phyloP scores from a whole-genome alignment of 2,329 filamentous ascomycete species.

The Penicillium sp. region DNA sequence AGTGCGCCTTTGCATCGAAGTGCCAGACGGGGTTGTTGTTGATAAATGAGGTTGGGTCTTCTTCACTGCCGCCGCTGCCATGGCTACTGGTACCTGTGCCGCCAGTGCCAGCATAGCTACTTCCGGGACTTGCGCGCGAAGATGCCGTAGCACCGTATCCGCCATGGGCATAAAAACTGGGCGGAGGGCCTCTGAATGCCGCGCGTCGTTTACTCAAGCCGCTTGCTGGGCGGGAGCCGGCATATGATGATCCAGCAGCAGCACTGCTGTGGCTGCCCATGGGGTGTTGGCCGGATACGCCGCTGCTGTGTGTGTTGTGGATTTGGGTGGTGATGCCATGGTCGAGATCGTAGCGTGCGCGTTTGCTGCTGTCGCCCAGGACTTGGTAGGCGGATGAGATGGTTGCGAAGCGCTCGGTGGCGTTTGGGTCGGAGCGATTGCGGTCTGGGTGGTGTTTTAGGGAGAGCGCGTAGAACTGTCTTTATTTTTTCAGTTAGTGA shows the following conservation, averaged over 20 bases:
- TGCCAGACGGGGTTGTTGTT: slow-evolving; percentile 60
- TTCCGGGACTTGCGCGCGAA: slow-evolving; percentile 2
- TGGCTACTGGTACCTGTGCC: background rate
- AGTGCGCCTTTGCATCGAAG: slow-evolving; percentile 72
- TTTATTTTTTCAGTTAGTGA: slow-evolving; percentile 17
- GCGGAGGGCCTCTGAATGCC: slow-evolving; percentile 79
- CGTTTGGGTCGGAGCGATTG: slow-evolving; percentile 70
- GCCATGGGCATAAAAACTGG: slow-evolving; percentile 78
- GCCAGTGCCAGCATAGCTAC: slow-evolving; percentile 1
- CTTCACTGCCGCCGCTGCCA: slow-evolving; percentile 8
- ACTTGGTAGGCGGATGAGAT: slow-evolving; percentile 80
- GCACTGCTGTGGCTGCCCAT: slow-evolving; percentile 55
- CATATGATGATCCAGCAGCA: slow-evolving; percentile 44
- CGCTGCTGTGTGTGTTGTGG: slow-evolving; percentile 26
- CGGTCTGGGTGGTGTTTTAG: slow-evolving; percentile 90
- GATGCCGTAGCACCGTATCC: slow-evolving; percentile 62
- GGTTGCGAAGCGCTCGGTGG: slow-evolving; percentile 71
- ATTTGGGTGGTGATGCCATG: slow-evolving; percentile 35
- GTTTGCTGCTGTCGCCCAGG: slow-evolving; percentile 69
- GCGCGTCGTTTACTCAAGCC: slow-evolving; percentile 74
- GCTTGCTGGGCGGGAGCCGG: slow-evolving; percentile 65
- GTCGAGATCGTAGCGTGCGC: slow-evolving; percentile 72
- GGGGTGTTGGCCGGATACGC: slow-evolving; percentile 29
- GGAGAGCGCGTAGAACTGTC: slow-evolving; percentile 82
- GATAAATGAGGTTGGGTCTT: slow-evolving; percentile 37